Percentiles rank a stretch among this genome's conserved stretches.
Evolutionary conservation across 176 grass and related monocot species (phyloP).

Genomic region (Aegilops tauschii): DNA sequence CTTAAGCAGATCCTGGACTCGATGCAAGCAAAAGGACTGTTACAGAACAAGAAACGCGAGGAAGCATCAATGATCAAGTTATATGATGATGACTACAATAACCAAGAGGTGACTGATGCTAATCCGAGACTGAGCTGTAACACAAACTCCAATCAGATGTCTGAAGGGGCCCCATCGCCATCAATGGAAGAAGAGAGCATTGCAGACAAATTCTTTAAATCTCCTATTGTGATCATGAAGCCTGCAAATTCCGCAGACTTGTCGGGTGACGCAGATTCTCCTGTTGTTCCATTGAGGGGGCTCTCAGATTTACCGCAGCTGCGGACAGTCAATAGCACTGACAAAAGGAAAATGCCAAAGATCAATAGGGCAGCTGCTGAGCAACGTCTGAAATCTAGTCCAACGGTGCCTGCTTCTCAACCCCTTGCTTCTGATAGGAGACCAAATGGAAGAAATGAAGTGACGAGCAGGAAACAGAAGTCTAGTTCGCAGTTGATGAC

Average conservation of each 20-base stretch:
- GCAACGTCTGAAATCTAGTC: slow-evolving; percentile 49
- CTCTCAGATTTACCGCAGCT: slow-evolving; percentile 50
- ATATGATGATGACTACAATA: slow-evolving; percentile 32
- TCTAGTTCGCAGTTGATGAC: slow-evolving; percentile 27
- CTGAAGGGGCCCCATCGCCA: not conserved
- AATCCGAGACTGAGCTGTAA: slow-evolving; percentile 21
- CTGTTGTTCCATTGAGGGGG: slow-evolving; percentile 38
- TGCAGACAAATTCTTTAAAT: slow-evolving; percentile 47
- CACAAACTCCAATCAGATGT: slow-evolving; percentile 5
- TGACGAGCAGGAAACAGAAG: slow-evolving; percentile 54
- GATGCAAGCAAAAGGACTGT: slow-evolving; percentile 88
- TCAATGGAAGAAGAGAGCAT: slow-evolving; percentile 35
- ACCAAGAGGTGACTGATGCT: slow-evolving; percentile 16
- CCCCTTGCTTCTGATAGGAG: slow-evolving; percentile 45
- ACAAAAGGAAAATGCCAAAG: slow-evolving; percentile 48
- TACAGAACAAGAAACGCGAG: slow-evolving; percentile 68
- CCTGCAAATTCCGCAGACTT: slow-evolving; percentile 61
- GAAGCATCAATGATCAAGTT: slow-evolving; percentile 32
- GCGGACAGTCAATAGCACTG: slow-evolving; percentile 36
- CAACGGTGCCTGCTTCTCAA: slow-evolving; percentile 42
- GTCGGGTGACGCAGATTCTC: slow-evolving; percentile 33
- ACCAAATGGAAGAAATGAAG: slow-evolving; percentile 51
- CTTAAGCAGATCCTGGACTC: slow-evolving; percentile 86
- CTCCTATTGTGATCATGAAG: slow-evolving; percentile 97
- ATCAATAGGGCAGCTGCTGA: slow-evolving; percentile 32